Evolutionary conservation across 139 green algal genomes (phyloP).

Genomic region (Volvox reticuliferus): DNA sequence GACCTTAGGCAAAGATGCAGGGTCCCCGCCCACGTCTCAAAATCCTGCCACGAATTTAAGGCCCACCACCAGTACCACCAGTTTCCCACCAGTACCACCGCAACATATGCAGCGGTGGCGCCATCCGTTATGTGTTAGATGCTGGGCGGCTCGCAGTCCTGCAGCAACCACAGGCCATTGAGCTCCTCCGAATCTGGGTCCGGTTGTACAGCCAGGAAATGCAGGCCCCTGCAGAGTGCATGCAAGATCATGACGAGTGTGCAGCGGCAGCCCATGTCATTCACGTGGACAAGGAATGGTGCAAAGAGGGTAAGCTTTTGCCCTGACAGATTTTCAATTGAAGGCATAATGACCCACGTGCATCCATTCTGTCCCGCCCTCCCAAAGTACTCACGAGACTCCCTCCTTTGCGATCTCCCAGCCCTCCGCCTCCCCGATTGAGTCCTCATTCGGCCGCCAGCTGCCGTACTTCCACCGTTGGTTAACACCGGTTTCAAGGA

Average conservation of each 20-base stretch:
- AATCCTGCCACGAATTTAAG: too few relatives aligned
- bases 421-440: constrained; percentile 83
- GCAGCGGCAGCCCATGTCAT: too few relatives aligned
- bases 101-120: too few relatives aligned
- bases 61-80: too few relatives aligned
- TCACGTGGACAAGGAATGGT: too few relatives aligned
- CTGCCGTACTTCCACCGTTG: constrained; percentile 92
- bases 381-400: constrained; percentile 61
- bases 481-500: constrained; percentile 97
- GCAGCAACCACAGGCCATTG: constrained; percentile 94
- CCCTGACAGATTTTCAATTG: too few relatives aligned
- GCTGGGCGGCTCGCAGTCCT: constrained; percentile 77
- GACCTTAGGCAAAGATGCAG: too few relatives aligned
- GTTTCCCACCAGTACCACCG: too few relatives aligned
- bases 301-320: too few relatives aligned
- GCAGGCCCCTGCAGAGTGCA: constrained; percentile 79
- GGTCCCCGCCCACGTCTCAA: too few relatives aligned
- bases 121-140: constrained; percentile 59
- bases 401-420: constrained; percentile 94
- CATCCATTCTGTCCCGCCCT: not conserved
- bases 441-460: constrained; percentile 83
- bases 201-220: constrained; percentile 96
- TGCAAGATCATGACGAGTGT: too few relatives aligned
- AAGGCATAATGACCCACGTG: too few relatives aligned
- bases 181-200: constrained; percentile 91